Conservation (phyloP, 371 early-diverging fungal species). For the Mortierella sp. region DNA sequence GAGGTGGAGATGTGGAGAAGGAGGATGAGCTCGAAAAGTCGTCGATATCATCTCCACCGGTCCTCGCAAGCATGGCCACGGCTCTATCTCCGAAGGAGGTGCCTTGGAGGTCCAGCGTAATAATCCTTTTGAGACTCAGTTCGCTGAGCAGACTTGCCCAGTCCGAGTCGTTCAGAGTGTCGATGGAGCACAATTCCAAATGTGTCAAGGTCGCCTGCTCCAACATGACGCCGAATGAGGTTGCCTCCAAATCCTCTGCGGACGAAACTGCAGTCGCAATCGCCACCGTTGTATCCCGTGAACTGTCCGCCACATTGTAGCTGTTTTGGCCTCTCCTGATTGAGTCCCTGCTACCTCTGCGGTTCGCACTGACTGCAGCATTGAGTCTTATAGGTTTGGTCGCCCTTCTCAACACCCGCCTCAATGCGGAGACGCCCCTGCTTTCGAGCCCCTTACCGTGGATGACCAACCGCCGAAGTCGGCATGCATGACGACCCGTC, state of each 20-base stretch:
- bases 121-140: slow-evolving; percentile 13
- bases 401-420: slow-evolving; percentile 27
- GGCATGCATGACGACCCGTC: slow-evolving; percentile 10
- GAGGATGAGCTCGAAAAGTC: neutral
- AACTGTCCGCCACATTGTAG: too few relatives aligned
- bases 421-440: slow-evolving; percentile 31
- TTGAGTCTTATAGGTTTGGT: slow-evolving; percentile 7
- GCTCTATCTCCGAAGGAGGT: slow-evolving; percentile 38
- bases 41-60: neutral
- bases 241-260: slow-evolving; percentile 1
- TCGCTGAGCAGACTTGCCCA: slow-evolving; percentile 36
- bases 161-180: slow-evolving; percentile 33
- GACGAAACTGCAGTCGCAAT: neutral
- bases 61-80: slow-evolving; percentile 19
- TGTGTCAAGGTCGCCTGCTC: slow-evolving; percentile 31
- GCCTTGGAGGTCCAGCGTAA: slow-evolving; percentile 44
- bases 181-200: slow-evolving; percentile 43
- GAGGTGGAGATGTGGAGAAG: too few relatives aligned
- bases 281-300: neutral
- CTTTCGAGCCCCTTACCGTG: slow-evolving; percentile 44
- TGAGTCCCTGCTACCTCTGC: neutral
- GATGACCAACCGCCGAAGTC: slow-evolving; percentile 39
- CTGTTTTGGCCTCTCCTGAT: neutral
- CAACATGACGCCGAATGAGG: slow-evolving; percentile 22
- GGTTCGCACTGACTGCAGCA: neutral